Evolutionary conservation across 768 basidiomycete species (phyloP).

Genomic region (Serendipita sp.): DNA sequence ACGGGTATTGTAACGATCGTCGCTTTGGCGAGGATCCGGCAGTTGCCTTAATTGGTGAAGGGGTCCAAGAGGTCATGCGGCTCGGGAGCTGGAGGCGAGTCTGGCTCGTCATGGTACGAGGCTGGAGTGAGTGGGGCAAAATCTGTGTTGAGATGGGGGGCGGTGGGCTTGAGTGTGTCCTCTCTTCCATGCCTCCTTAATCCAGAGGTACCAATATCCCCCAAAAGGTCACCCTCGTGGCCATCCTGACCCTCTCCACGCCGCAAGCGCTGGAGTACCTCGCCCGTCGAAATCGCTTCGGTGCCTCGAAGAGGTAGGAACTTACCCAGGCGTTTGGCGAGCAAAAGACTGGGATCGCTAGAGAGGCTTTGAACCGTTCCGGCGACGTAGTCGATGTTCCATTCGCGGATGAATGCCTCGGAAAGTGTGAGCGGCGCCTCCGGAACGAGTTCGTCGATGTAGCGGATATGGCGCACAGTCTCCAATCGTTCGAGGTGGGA

Average conservation of each 20-base stretch:
- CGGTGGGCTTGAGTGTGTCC: not conserved
- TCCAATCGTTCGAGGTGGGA: not conserved
- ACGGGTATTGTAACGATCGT: too few relatives aligned
- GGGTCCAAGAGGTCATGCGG: not conserved
- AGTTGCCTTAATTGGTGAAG: not conserved
- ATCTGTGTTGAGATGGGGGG: not conserved
- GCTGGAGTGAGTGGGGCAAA: conserved; percentile 6
- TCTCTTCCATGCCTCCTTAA: not conserved
- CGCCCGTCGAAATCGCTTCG: not conserved
- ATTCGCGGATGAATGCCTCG: conserved; percentile 4
- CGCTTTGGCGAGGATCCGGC: too few relatives aligned
- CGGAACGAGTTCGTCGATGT: conserved; percentile 3
- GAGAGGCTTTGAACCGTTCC: not conserved
- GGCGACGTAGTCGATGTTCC: conserved; percentile 2
- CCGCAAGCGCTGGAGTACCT: not conserved
- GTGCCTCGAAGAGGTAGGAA: not conserved
- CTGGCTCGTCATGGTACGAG: not conserved
- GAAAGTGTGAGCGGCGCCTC: not conserved
- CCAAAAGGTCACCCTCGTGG: not conserved
- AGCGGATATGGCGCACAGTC: conserved; percentile 3
- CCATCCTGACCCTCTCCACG: not conserved
- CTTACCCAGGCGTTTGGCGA: not conserved
- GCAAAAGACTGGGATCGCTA: not conserved
- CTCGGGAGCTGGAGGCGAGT: not conserved
- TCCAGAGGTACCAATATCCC: not conserved